A percentile compares a stretch with the other conserved stretches of the same genome.
Evolutionary conservation across 2,329 filamentous ascomycete species (phyloP).

Genomic region (Colletotrichum acutatum): DNA sequence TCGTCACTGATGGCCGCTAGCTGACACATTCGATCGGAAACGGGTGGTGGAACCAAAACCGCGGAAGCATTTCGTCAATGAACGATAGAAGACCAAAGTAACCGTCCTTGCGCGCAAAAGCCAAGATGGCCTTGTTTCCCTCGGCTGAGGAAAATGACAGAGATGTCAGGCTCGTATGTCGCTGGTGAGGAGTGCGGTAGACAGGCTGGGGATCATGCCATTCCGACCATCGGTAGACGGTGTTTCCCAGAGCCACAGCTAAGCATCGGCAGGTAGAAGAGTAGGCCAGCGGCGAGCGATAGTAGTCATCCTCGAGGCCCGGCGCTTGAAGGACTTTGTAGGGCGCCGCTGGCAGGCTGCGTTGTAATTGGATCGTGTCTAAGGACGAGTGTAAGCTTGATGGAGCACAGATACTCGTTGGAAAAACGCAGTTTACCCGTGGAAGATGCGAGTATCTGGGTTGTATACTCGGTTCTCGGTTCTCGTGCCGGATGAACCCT

Average conservation of each 20-base stretch:
- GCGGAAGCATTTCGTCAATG: constrained; percentile 71
- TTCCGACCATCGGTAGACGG: constrained; percentile 93
- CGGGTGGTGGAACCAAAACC: constrained; percentile 80
- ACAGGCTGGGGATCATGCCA: constrained; percentile 70
- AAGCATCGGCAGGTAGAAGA: constrained; percentile 79
- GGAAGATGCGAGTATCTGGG: neutral
- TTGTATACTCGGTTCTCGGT: neutral
- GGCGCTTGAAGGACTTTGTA: constrained; percentile 92
- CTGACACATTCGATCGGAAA: constrained; percentile 81
- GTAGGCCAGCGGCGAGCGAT: constrained; percentile 92
- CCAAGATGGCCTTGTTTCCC: constrained; percentile 83
- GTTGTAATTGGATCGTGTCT: neutral
- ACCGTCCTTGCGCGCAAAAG: constrained; percentile 83
- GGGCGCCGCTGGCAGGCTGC: constrained; percentile 72
- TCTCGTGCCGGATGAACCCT: constrained; percentile 41
- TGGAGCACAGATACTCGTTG: neutral
- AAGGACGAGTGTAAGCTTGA: neutral
- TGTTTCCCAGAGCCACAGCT: constrained; percentile 82
- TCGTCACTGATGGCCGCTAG: constrained; percentile 76
- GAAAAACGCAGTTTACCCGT: neutral
- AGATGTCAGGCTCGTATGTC: constrained; percentile 73
- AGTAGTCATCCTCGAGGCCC: constrained; percentile 91
- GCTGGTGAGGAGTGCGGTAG: constrained; percentile 47
- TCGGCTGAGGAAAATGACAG: constrained; percentile 87
- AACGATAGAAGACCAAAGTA: constrained; percentile 82